Evolutionary conservation across 2,329 filamentous ascomycete species (phyloP).

Genomic region (Ascochyta lentis): DNA sequence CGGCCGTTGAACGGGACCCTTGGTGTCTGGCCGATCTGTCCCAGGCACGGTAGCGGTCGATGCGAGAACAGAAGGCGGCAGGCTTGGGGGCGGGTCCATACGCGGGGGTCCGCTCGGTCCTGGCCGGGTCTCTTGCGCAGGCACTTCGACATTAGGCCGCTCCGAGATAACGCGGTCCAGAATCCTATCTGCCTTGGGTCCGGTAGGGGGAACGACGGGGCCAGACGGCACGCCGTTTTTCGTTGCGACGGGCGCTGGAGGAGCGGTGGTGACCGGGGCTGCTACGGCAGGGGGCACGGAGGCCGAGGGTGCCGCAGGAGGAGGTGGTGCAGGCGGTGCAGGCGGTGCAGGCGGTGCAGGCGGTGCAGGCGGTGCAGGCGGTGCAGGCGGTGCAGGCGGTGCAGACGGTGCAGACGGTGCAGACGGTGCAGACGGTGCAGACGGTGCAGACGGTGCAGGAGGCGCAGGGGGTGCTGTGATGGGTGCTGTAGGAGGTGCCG

Average conservation of each 20-base stretch:
- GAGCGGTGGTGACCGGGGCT: conserved; percentile 30
- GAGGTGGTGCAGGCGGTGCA: conserved; percentile 27
- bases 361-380: conserved; percentile 31
- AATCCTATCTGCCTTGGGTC: conserved; percentile 49
- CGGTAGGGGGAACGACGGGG: conserved; percentile 46
- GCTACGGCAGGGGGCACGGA: conserved; percentile 27
- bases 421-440: conserved; percentile 30
- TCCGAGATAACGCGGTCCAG: conserved; percentile 39
- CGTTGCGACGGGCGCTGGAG: conserved; percentile 29
- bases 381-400: conserved; percentile 23
- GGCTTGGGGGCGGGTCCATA: conserved; percentile 31
- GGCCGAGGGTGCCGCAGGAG: conserved; percentile 33
- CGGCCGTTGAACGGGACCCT: conserved; percentile 11
- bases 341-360: conserved; percentile 28
- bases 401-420: no score
- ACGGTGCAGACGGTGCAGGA: conserved; percentile 27
- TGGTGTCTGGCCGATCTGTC: conserved; percentile 25
- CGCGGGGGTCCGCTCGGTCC: conserved; percentile 24
- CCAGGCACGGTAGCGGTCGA: conserved; percentile 11
- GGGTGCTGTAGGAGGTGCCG: no score
- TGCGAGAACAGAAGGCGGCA: conserved; percentile 22
- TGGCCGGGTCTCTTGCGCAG: conserved; percentile 29
- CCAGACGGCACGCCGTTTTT: conserved; percentile 21
- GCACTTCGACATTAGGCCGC: conserved; percentile 29
- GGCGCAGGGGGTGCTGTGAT: conserved; percentile 27